These are phyloP conservation scores for Rhynchosporium graminicola DNA, from an alignment of 2,329 filamentous ascomycete species.

Conservation along the genomic window DNA sequence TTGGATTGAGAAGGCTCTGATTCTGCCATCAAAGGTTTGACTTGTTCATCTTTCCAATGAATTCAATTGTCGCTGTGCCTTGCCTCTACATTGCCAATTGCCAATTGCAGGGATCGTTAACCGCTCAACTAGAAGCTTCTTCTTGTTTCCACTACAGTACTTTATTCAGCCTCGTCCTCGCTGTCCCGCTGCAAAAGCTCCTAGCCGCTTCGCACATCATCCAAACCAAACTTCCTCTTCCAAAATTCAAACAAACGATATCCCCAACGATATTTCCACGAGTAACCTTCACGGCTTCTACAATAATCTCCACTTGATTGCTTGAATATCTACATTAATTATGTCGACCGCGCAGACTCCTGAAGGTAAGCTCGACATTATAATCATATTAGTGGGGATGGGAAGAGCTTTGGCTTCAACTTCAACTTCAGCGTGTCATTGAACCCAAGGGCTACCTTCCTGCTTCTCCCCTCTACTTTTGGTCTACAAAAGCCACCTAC, in stretches of 20 bases:
- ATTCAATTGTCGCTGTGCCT: background rate
- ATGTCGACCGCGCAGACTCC: slow-evolving; percentile 35
- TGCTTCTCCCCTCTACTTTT: background rate
- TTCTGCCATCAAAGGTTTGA: background rate
- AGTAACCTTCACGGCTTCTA: slow-evolving; percentile 3
- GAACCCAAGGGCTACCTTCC: slow-evolving; percentile 16
- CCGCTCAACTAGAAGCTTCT: slow-evolving; percentile 6
- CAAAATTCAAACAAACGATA: background rate
- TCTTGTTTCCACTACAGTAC: background rate
- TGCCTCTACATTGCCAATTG: background rate
- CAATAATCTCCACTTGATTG: slow-evolving; percentile 3
- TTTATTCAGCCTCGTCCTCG: background rate
- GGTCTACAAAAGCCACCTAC: background rate
- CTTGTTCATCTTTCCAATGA: background rate
- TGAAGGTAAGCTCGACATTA: slow-evolving; percentile 36
- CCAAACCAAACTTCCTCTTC: background rate
- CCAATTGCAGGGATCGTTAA: slow-evolving; percentile 8
- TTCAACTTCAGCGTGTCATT: slow-evolving; percentile 14
- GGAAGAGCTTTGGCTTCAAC: background rate
- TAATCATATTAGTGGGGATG: slow-evolving; percentile 1
- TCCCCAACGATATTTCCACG: background rate
- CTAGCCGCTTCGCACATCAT: slow-evolving; percentile 10
- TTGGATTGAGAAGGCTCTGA: background rate
- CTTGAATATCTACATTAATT: slow-evolving; percentile 17
- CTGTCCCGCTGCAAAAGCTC: slow-evolving; percentile 2